A percentile compares a stretch with the other conserved stretches of the same genome.
These are phyloP conservation scores for Beauveria asiatica DNA, from an alignment of 2,329 filamentous ascomycete species.

Conservation along the genomic window DNA sequence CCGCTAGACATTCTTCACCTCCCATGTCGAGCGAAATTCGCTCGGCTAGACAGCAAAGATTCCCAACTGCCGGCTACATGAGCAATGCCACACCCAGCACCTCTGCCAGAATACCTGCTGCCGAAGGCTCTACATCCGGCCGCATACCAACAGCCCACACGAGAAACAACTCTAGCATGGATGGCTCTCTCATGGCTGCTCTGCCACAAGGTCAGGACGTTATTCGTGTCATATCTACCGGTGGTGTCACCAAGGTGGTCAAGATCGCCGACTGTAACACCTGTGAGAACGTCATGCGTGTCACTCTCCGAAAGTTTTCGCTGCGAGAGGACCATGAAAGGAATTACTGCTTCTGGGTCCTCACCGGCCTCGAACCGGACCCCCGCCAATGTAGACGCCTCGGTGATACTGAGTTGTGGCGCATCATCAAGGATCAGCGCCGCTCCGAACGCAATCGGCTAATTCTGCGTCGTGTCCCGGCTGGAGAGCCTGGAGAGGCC, in stretches of 20 bases:
- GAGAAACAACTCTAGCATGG: slow-evolving; percentile 74
- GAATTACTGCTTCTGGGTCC: slow-evolving; percentile 94
- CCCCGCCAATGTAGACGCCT: slow-evolving; percentile 73
- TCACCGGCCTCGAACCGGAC: slow-evolving; percentile 77
- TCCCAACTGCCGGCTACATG: slow-evolving; percentile 43
- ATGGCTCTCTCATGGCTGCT: slow-evolving; percentile 77
- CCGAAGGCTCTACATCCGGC: slow-evolving; percentile 48
- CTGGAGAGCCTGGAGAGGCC: slow-evolving; percentile 77
- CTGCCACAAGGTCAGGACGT: slow-evolving; percentile 80
- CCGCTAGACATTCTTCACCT: slow-evolving; percentile 14
- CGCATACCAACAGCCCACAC: slow-evolving; percentile 57
- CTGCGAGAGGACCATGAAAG: slow-evolving; percentile 84
- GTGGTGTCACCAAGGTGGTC: slow-evolving; percentile 84
- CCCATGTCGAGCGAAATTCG: slow-evolving; percentile 45
- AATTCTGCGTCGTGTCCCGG: slow-evolving; percentile 86
- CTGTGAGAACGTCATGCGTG: slow-evolving; percentile 85
- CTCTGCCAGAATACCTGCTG: slow-evolving; percentile 45
- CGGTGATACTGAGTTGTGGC: slow-evolving; percentile 79
- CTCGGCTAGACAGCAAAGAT: slow-evolving; percentile 43
- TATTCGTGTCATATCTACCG: slow-evolving; percentile 88
- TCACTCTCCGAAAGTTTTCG: slow-evolving; percentile 79
- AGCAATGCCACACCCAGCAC: slow-evolving; percentile 41
- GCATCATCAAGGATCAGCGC: slow-evolving; percentile 79
- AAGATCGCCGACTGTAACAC: slow-evolving; percentile 88
- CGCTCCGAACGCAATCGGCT: slow-evolving; percentile 82